These are phyloP conservation scores for Uronychia setigera DNA, from an alignment of 73 alveolate genomes.

Conservation along the genomic window DNA sequence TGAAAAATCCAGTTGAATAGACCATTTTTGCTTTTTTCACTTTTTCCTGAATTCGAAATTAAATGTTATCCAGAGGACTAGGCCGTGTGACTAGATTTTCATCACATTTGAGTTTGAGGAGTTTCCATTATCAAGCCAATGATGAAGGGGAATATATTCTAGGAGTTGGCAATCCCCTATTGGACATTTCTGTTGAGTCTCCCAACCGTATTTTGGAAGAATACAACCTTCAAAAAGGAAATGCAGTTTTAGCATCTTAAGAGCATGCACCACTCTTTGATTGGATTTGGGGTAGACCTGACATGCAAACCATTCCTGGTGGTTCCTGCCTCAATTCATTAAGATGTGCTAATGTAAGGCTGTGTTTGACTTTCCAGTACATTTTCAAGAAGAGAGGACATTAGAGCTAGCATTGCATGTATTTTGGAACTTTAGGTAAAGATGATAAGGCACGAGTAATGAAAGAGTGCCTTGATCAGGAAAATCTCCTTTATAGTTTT, in stretches of 20 bases:
- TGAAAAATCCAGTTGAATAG: slow-evolving; percentile 69
- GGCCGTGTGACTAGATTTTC: no score
- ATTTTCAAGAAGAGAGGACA: slow-evolving; percentile 47
- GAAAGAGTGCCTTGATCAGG: slow-evolving; percentile 36
- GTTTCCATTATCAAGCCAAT: no score
- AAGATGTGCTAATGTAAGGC: slow-evolving; percentile 55
- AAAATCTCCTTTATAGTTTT: slow-evolving; percentile 33
- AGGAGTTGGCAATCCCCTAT: slow-evolving; percentile 76
- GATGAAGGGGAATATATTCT: slow-evolving; percentile 24
- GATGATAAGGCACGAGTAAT: slow-evolving; percentile 62
- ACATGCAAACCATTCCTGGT: slow-evolving; percentile 57
- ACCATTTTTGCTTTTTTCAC: slow-evolving; percentile 54
- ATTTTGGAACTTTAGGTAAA: slow-evolving; percentile 69
- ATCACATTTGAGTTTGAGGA: no score
- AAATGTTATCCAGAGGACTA: no score
- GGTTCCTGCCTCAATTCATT: slow-evolving; percentile 74
- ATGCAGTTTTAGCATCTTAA: slow-evolving; percentile 69
- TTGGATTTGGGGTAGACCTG: slow-evolving; percentile 51
- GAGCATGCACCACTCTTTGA: slow-evolving; percentile 71
- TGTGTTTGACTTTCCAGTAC: not conserved
- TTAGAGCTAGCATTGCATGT: slow-evolving; percentile 36
- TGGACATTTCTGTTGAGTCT: slow-evolving; percentile 74
- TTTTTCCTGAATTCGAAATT: no score
- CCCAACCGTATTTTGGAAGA: no score
- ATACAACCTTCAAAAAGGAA: slow-evolving; percentile 54